These are phyloP conservation scores for Pseudogymnoascus sp. DNA, from an alignment of 2,329 filamentous ascomycete species.

Conservation along the genomic window DNA sequence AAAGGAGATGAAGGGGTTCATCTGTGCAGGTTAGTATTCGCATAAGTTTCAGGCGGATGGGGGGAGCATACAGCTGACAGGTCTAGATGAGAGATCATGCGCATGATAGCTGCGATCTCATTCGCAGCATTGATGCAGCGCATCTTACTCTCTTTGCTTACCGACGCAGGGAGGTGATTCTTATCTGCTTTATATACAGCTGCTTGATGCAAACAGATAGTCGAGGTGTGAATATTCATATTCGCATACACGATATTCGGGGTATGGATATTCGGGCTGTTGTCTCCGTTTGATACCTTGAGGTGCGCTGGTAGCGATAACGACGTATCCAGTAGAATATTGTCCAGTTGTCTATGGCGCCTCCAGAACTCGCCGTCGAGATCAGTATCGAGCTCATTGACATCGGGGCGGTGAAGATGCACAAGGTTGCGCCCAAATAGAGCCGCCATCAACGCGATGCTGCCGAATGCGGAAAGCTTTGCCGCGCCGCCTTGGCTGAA, in stretches of 20 bases:
- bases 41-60: not conserved
- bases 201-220: slow-evolving; percentile 95
- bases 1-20: slow-evolving; percentile 93
- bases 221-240: slow-evolving; percentile 94
- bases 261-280: slow-evolving; percentile 43
- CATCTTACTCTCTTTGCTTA: slow-evolving; percentile 83
- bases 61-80: slow-evolving; percentile 59
- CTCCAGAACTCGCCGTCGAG: slow-evolving; percentile 95
- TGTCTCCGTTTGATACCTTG: slow-evolving; percentile 60
- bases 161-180: slow-evolving; percentile 65
- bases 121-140: slow-evolving; percentile 89
- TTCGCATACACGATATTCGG: slow-evolving; percentile 89
- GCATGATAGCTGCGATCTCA: slow-evolving; percentile 92
- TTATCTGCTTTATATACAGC: slow-evolving; percentile 97
- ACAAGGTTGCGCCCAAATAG: slow-evolving; percentile 86
- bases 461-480: slow-evolving; percentile 68
- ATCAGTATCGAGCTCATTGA: slow-evolving; percentile 74
- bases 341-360: slow-evolving; percentile 80
- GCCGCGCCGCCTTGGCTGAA: slow-evolving; percentile 64
- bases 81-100: slow-evolving; percentile 86
- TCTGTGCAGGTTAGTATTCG: slow-evolving; percentile 42
- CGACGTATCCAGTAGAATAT: slow-evolving; percentile 79
- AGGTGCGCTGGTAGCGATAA: slow-evolving; percentile 73
- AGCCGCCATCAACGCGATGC: slow-evolving; percentile 76
- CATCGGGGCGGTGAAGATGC: slow-evolving; percentile 80